Evolutionary conservation across 805 yeast genomes (phyloP).

Genomic region (Priceomyces carsonii): DNA sequence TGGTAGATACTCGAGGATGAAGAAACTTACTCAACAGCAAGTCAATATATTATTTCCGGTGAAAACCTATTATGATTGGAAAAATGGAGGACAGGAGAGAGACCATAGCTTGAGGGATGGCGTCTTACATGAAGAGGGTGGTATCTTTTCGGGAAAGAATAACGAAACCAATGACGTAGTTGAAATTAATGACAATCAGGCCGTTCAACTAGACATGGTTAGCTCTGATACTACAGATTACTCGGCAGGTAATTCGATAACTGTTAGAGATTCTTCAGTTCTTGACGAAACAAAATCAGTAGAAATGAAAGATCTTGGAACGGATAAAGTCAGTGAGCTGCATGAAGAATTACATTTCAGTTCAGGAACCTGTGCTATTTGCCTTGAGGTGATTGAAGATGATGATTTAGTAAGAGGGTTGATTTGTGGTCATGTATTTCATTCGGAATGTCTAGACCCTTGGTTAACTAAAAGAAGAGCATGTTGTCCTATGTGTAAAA

Average conservation of each 20-base stretch:
- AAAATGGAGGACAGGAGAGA: conserved; percentile 58
- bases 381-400: conserved; percentile 65
- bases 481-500: conserved; percentile 82
- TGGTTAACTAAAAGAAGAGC: conserved; percentile 78
- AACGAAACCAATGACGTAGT: background rate
- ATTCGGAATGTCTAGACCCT: conserved; percentile 75
- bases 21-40: conserved; percentile 53
- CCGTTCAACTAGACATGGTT: background rate
- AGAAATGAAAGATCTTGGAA: conserved; percentile 6
- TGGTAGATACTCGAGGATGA: conserved; percentile 45
- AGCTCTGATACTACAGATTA: conserved; percentile 6
- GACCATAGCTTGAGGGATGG: conserved; percentile 47
- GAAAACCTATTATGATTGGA: conserved; percentile 59
- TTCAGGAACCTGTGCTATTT: conserved; percentile 77
- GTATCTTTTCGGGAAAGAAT: background rate
- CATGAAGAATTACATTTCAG: conserved; percentile 43
- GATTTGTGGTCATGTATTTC: conserved; percentile 83
- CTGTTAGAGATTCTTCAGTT: background rate
- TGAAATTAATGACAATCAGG: conserved; percentile 4
- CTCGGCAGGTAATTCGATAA: conserved; percentile 11
- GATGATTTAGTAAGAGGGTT: conserved; percentile 70
- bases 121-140: conserved; percentile 39
- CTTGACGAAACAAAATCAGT: conserved; percentile 4
- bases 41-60: conserved; percentile 63
- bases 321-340: background rate